Evolutionary conservation across 2,329 filamentous ascomycete genomes (phyloP).

Genomic region (Aspergillus proliferans): DNA sequence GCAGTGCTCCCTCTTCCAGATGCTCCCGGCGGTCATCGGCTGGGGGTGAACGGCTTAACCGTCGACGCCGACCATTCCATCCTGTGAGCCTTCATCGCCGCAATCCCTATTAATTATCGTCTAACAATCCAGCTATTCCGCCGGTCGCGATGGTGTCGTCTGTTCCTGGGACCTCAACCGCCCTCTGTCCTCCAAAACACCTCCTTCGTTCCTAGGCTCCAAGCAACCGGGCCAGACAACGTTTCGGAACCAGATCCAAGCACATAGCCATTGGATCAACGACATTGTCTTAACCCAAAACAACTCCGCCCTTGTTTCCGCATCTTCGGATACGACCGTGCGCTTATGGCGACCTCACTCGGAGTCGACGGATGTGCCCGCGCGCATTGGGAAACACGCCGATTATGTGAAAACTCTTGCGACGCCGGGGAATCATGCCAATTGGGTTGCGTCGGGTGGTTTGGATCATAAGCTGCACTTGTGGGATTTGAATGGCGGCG

Average conservation of each 20-base stretch:
- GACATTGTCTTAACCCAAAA: constrained; percentile 76
- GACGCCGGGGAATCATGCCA: constrained; percentile 61
- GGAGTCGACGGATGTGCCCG: constrained; percentile 57
- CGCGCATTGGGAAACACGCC: constrained; percentile 82
- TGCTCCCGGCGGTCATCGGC: constrained; percentile 74
- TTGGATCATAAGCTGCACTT: constrained; percentile 86
- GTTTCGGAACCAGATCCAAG: constrained; percentile 61
- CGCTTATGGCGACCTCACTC: constrained; percentile 81
- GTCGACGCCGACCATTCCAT: constrained; percentile 78
- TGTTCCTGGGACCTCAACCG: constrained; percentile 80
- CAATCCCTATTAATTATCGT: neutral
- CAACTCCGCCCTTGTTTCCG: constrained; percentile 75
- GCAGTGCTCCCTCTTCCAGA: constrained; percentile 66
- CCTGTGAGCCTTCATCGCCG: constrained; percentile 55
- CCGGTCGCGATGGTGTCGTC: constrained; percentile 87
- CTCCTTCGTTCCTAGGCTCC: constrained; percentile 11
- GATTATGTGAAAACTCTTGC: constrained; percentile 96
- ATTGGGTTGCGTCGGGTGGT: constrained; percentile 91
- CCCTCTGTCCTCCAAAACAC: constrained; percentile 27
- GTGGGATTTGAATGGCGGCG: constrained; percentile 86
- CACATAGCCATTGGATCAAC: constrained; percentile 95
- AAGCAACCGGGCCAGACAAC: constrained; percentile 40
- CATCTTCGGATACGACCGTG: constrained; percentile 88
- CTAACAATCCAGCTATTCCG: constrained; percentile 66
- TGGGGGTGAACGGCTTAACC: constrained; percentile 91